Evolutionary conservation across 331 rosid species (phyloP).

Genomic region (Malus hybrid): DNA sequence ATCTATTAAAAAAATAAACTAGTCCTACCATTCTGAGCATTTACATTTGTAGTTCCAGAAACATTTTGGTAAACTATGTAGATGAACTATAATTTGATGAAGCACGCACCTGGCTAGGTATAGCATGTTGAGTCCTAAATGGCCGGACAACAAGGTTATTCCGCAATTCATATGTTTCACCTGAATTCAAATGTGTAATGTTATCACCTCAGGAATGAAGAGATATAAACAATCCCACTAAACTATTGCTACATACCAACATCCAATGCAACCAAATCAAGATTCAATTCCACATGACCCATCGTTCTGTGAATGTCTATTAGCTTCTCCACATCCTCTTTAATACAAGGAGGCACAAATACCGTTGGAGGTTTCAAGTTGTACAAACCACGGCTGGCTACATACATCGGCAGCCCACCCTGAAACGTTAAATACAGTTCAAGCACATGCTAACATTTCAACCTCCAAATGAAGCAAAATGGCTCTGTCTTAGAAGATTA

Average conservation of each 20-base stretch:
- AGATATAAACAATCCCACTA: constrained; percentile 1
- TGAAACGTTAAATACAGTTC: constrained; percentile 23
- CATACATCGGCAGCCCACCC: constrained; percentile 97
- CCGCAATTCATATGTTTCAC: constrained; percentile 87
- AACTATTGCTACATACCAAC: constrained; percentile 49
- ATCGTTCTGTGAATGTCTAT: constrained; percentile 70
- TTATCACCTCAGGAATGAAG: constrained; percentile 15
- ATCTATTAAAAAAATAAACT: not conserved
- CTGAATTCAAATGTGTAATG: constrained; percentile 38
- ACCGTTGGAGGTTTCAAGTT: constrained; percentile 83
- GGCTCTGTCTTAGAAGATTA: not conserved
- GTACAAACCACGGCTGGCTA: constrained; percentile 88
- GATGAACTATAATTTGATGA: not conserved
- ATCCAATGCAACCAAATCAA: constrained; percentile 85
- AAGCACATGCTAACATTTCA: not conserved
- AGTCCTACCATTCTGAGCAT: not conserved
- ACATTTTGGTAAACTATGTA: not conserved
- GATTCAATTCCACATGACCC: constrained; percentile 77
- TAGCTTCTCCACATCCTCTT: constrained; percentile 84
- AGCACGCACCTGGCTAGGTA: constrained; percentile 83
- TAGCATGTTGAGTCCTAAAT: constrained; percentile 79
- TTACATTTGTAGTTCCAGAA: not conserved
- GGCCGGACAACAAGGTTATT: constrained; percentile 89
- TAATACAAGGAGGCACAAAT: constrained; percentile 86
- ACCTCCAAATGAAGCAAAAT: constrained; percentile 4